Percentiles rank a stretch among this genome's conserved stretches.
Conservation (phyloP, 768 basidiomycete genomes). For the Xanthoconium purpureum region DNA sequence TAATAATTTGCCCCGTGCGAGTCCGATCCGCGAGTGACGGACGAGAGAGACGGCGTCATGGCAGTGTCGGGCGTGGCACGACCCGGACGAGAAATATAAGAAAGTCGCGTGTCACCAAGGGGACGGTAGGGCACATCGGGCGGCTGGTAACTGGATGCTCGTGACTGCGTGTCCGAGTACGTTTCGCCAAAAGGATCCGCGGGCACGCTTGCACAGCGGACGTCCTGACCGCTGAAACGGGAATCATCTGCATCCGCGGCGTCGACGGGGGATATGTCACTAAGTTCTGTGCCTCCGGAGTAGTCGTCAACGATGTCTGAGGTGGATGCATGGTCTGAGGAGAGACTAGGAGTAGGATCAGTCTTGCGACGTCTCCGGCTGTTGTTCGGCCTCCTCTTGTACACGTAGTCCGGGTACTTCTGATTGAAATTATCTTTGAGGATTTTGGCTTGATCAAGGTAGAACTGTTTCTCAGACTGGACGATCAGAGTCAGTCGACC, state of each 20-base stretch:
- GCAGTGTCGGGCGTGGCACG: slow-evolving; percentile 26
- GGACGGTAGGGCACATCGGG: slow-evolving; percentile 24
- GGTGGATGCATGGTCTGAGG: slow-evolving; percentile 30
- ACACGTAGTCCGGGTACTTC: slow-evolving; percentile 88
- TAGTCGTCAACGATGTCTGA: slow-evolving; percentile 36
- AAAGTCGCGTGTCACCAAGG: slow-evolving; percentile 25
- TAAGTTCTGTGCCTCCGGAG: slow-evolving; percentile 27
- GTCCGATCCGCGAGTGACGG: slow-evolving; percentile 28
- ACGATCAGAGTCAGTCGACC: slow-evolving; percentile 15
- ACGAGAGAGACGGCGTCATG: slow-evolving; percentile 17
- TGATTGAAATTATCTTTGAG: slow-evolving; percentile 83
- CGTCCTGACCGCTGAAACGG: slow-evolving; percentile 15
- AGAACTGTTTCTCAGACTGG: slow-evolving; percentile 81
- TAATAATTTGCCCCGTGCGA: slow-evolving; percentile 20
- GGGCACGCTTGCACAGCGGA: slow-evolving; percentile 19
- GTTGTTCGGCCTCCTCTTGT: slow-evolving; percentile 84
- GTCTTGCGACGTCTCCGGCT: slow-evolving; percentile 61
- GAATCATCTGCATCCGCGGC: slow-evolving; percentile 23
- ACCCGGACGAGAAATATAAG: slow-evolving; percentile 29
- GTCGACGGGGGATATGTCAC: slow-evolving; percentile 42
- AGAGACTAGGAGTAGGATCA: slow-evolving; percentile 30
- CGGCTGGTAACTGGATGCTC: slow-evolving; percentile 25
- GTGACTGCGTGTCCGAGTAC: slow-evolving; percentile 15
- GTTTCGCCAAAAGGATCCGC: slow-evolving; percentile 17
- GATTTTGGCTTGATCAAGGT: slow-evolving; percentile 81